A percentile compares a stretch with the other conserved stretches of the same genome.
phyloP scores from a whole-genome alignment of 176 grass and related monocot species.

The Saccharum officinarum region DNA sequence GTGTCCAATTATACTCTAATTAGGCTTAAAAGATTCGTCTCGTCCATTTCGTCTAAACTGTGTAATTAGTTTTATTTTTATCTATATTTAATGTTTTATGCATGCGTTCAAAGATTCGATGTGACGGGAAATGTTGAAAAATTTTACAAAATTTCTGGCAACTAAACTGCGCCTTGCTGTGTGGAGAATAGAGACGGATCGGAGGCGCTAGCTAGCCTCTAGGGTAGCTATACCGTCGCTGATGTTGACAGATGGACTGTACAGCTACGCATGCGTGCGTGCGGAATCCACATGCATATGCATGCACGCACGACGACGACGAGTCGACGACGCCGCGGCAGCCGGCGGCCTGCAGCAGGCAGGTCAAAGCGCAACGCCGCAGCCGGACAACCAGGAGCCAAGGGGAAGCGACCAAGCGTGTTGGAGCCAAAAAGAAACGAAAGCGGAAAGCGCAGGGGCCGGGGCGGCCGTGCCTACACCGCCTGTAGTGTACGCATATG shows the following conservation, averaged over 20 bases:
- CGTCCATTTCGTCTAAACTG: too few relatives aligned
- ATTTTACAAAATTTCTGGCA: too few relatives aligned
- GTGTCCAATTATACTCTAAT: too few relatives aligned
- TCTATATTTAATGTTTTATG: too few relatives aligned
- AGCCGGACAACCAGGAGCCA: neutral
- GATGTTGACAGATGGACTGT: neutral
- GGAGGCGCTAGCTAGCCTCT: neutral
- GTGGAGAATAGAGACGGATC: neutral
- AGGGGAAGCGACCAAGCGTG: constrained; percentile 32
- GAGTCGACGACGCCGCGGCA: neutral
- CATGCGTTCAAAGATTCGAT: too few relatives aligned
- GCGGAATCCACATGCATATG: neutral
- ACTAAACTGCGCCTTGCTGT: too few relatives aligned
- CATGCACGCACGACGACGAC: neutral
- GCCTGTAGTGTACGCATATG: neutral
- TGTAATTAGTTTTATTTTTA: too few relatives aligned
- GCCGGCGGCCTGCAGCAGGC: neutral
- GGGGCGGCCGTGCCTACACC: neutral
- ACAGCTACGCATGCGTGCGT: neutral
- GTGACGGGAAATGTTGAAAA: too few relatives aligned
- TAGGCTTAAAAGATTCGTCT: too few relatives aligned
- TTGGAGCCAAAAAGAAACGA: neutral
- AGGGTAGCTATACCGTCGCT: neutral
- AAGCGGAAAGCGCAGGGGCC: neutral
- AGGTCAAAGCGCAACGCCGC: neutral